Evolutionary conservation across 1,284 basidiomycete genomes (phyloP).

Genomic region (Inonotus obliquus): DNA sequence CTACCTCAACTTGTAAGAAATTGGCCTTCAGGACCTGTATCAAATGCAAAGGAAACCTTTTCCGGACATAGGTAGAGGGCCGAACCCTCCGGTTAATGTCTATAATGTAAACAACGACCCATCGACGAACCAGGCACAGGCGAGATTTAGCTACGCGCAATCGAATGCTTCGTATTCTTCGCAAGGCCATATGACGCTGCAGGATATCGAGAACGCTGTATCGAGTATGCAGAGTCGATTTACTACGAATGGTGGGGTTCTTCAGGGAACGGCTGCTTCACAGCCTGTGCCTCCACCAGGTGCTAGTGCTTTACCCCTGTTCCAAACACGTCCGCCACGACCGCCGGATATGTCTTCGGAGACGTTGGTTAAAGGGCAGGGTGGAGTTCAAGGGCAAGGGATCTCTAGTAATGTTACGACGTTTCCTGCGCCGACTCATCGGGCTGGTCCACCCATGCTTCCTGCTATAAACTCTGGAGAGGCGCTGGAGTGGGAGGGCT

Average conservation of each 20-base stretch:
- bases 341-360: conserved; percentile 12
- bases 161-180: conserved; percentile 1
- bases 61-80: conserved; percentile 1
- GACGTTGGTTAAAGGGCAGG: conserved; percentile 5
- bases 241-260: not conserved
- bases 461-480: conserved; percentile 33
- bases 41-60: conserved; percentile 13
- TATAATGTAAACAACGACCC: conserved; percentile 4
- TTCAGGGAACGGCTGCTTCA: not conserved
- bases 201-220: conserved; percentile 16
- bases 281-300: not conserved
- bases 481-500: conserved; percentile 28
- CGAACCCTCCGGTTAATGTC: conserved; percentile 1
- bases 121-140: conserved; percentile 6
- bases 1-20: not conserved
- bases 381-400: not conserved
- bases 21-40: not conserved
- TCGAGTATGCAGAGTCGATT: conserved; percentile 6
- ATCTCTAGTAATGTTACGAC: not conserved
- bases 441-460: conserved; percentile 16
- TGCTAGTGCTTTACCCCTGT: not conserved
- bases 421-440: not conserved
- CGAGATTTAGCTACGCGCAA: conserved; percentile 6
- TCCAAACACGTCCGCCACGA: conserved; percentile 1
- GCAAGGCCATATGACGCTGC: conserved; percentile 11